Evolutionary conservation across 176 grass and related monocot species (phyloP), one percentile per base, ranked within the genome.

Genomic region (Pharus latifolius): DNA sequence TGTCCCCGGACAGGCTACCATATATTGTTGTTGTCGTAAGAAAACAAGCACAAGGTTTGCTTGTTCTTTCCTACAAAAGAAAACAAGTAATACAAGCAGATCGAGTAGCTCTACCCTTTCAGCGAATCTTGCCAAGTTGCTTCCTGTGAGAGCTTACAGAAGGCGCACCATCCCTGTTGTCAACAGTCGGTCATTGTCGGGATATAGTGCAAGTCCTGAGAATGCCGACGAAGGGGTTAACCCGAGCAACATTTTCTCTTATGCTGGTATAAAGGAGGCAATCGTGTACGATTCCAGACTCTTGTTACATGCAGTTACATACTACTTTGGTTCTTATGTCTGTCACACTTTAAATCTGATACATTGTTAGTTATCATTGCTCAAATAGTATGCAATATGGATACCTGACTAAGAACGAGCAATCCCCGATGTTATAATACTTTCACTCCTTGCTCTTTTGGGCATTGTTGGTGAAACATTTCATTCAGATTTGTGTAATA

Each of bases 151-250:
- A 25, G 47, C 56, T 71, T 77, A 25, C 31, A 76, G 76, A 56
- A 79, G 73, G 41, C 80, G 58, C 25, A n/a, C 18, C n/a, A 6
- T 60, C 15, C 28, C 46, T 16, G 15, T 63, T 10, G 71, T 56
- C 30, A 81, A 70, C 41, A 62, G 73, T 43, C 62, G 70, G 48
- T 81, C 80, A 2, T 50, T 68, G 37, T 86, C 80, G 10, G 80
- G 74, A 47, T 75, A 65, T 74, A 29, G 35, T 26, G 47, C 44
- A 3, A 52, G 31, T 34, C 65, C 72, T 47, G 73, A 90, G 37
- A 72, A 82, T 59, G 29, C 26, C 17, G 63, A 76, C 34, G 17
- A 61, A 69, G n/a, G 28, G 20, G 54, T 82, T 20, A 33, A 56
- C 14, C 27, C 62, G 75, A 72, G 48, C 10, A 55, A 66, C 67